Base-by-base conservation (phyloP, 169 alveolate species). In the Eimeria maxima region DNA sequence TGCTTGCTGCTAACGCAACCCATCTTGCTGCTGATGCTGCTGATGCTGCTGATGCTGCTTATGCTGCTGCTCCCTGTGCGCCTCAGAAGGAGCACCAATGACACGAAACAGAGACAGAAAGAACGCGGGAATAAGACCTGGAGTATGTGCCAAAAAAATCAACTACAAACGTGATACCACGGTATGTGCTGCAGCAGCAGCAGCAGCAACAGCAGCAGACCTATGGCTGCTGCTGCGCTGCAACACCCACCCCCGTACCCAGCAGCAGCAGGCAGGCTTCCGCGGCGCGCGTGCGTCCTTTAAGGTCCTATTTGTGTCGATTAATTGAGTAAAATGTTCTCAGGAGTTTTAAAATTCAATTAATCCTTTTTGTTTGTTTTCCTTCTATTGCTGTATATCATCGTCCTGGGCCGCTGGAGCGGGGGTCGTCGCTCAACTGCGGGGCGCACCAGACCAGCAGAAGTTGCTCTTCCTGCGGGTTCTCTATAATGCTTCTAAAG, bases 1-100 rank as follows among this genome's bases (percentile, higher is more conserved):
- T 78, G 89, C 67, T 78, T 78, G 89, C 89, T 78, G 67, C 47
- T 20, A 78, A 47, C 47, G 65, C 89, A 78, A 47, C 89, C 89
- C 89, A 78, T 78, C 65, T 42, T 78, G 67, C 67, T 78, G 60
- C 60, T 53, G 60, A 11, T 53, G 60, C 60, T 53, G 20, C 60
- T 53, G 57, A 50, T 50, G 57, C 57, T 50, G 57, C 57, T 50
- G 1, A 7, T 53, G 60, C 60, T 47, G 60, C 60, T 53, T 7
- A 11, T 53, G 60, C 60, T 53, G 20, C 60, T 53, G 60, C 10
- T 53, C 20, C 60, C 60, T 47, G 53, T 74, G 53, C 84, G 38
- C 50, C 27, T 22, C 29, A 65, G 22, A 42, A 78, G 89, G 47
- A 24, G 65, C 33, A 29, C 44, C 33, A 73, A 47, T 20, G 89